Evolutionary conservation across 2,329 filamentous ascomycete species (phyloP), one percentile per base, ranked within the genome.

Genomic region (Piedraia hortae): DNA sequence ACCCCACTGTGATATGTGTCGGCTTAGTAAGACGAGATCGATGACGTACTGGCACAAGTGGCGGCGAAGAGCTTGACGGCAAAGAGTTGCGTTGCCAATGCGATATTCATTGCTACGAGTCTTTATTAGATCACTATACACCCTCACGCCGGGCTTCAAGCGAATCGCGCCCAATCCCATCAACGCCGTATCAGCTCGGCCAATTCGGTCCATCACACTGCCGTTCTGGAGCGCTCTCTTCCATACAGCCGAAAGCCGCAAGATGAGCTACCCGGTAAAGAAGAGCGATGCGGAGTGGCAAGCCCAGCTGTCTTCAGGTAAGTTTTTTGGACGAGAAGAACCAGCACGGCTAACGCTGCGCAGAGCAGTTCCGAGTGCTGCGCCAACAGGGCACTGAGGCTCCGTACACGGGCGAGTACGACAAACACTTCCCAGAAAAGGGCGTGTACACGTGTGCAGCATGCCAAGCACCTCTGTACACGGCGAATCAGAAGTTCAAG

Each of bases 341-440:
- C 13, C 15, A 12, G 8, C 6, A 7, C 16, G 4, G 11, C 23
- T 10, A 21, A 19, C 13, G 16, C 13, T 14, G n/a, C 7, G 23
- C 36, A 90, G 82, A 91, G 39, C 85, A 97, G 58, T 97, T 93
- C 55, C 74, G 75, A 32, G 61, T 97, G 41, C 64, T 97, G 24
- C 71, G 85, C 31, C 54, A 88, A 44, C 82, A 91, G 46, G 85
- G 80, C 36, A 97, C 85, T 20, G 88, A 97, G 44, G 48, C 62
- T 2, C 62, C 82, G 9, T 67, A 62, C 34, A 66, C 69, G 4
- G 80, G 82, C 38, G 63, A 70, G 44, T 91, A 72, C 44, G 70
- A 97, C 53, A 77, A 82, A 45, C 78, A 91, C 54, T 60, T 67
- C 42, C 66, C 78, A 2, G 47, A 57, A 1, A 41, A 58, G 4